A percentile compares a stretch with the other conserved stretches of the same genome.
phyloP scores from a whole-genome alignment of 2,329 filamentous ascomycete genomes.

The Sclerotinia minor region DNA sequence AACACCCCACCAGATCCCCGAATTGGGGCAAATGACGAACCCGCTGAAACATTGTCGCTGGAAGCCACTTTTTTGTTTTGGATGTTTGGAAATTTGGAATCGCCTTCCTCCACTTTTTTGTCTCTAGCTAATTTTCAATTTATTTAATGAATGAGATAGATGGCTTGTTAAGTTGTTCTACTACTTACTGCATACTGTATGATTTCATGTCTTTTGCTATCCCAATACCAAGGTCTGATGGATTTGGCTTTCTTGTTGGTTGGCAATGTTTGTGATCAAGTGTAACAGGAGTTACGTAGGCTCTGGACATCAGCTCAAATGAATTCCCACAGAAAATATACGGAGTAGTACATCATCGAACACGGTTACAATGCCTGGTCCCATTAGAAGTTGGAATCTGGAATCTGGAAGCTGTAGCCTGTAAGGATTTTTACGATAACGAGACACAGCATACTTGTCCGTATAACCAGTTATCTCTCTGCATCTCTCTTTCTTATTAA shows the following conservation, averaged over 20 bases:
- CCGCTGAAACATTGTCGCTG: not conserved
- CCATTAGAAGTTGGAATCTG: not conserved
- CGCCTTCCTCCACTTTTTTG: slow-evolving; percentile 15
- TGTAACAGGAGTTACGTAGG: not conserved
- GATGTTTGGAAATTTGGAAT: not conserved
- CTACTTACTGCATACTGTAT: not conserved
- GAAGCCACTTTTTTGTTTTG: too few relatives aligned
- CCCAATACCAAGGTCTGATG: not conserved
- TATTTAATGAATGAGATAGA: not conserved
- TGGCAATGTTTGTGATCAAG: not conserved
- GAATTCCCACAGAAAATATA: not conserved
- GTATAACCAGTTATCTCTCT: not conserved
- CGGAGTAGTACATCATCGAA: not conserved
- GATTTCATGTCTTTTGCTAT: not conserved
- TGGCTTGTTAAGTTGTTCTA: not conserved
- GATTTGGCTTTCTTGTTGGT: slow-evolving; percentile 3
- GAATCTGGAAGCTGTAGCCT: not conserved
- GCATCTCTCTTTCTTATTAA: not conserved
- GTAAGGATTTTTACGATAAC: not conserved
- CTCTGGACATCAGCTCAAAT: not conserved
- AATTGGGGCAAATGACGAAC: slow-evolving; percentile 2
- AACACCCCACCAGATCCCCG: slow-evolving; percentile 7
- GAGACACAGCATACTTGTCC: not conserved
- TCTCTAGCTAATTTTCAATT: not conserved
- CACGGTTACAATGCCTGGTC: not conserved